Conservation (phyloP, 345 rosid genomes). For the Citrus australasica region DNA sequence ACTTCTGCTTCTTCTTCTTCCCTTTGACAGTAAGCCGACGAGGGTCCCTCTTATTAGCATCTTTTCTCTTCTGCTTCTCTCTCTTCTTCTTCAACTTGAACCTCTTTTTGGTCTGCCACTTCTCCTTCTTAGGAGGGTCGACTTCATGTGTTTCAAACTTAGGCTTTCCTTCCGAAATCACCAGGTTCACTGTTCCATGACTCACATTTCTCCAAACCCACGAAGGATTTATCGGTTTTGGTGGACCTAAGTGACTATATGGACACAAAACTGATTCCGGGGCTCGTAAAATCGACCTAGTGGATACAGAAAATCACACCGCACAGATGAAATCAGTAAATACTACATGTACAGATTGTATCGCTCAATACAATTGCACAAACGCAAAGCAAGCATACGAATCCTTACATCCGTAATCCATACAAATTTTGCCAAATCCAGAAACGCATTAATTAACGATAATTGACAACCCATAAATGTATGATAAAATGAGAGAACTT, state of each 20-base stretch:
- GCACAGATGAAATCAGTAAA: background rate
- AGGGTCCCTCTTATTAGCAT: slow-evolving; percentile 82
- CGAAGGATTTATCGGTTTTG: slow-evolving; percentile 17
- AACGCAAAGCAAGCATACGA: background rate
- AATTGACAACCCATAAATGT: background rate
- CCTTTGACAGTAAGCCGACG: slow-evolving; percentile 63
- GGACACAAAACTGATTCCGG: slow-evolving; percentile 16
- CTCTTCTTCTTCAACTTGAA: slow-evolving; percentile 68
- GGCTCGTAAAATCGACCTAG: slow-evolving; percentile 19
- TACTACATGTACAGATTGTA: background rate
- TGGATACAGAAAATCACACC: background rate
- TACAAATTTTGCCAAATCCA: background rate
- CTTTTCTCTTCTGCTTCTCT: slow-evolving; percentile 74
- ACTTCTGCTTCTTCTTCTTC: slow-evolving; percentile 56
- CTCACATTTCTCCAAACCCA: slow-evolving; percentile 47
- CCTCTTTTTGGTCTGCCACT: slow-evolving; percentile 75
- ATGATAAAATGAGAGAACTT: background rate
- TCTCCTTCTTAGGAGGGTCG: slow-evolving; percentile 85
- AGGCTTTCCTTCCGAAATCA: slow-evolving; percentile 87
- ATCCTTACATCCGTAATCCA: background rate
- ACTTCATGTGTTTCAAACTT: slow-evolving; percentile 68
- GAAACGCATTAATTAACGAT: background rate
- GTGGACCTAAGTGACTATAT: slow-evolving; percentile 7
- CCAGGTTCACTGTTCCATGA: slow-evolving; percentile 66
- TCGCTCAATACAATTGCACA: background rate